Base-by-base conservation (phyloP, 2,329 filamentous ascomycete genomes). In the Geosmithia morbida region DNA sequence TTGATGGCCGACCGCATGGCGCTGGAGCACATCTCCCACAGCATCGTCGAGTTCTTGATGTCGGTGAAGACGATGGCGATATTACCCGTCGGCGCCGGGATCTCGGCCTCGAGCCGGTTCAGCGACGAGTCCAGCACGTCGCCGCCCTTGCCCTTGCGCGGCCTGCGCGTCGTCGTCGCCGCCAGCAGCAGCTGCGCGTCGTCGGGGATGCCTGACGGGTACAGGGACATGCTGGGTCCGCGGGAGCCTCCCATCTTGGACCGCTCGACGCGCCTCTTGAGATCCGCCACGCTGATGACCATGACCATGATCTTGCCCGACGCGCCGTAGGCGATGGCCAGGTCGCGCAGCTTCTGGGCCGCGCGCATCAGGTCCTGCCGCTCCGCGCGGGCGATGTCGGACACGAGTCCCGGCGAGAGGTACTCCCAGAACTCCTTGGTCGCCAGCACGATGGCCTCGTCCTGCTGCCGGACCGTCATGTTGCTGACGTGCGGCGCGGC, bases 251-350 rank as follows among this genome's bases (percentile, higher is more conserved):
- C 45, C 51, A 77, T 66, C 68, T 66, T 82, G 63, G 83, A 85
- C 52, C 85, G 78, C 60, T 94, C 85, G 49, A 74, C 70, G 52
- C 87, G 79, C 59, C 86, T 85, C 66, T 94, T 90, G 47, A 98
- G 69, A 59, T 97, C 89, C 48, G 85, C 83, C 39, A 98, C 85
- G 48, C 89, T 90, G 48, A 98, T 81, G 71, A 98, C 87, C 90
- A 97, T 97, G 43, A 98, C 87, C 89, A 97, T 97, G 52, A 97
- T 86, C 67, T 98, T 98, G 59, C 83, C 84, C 1, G 82, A 89
- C 13, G 90, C 87, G 47, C 92, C 92, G 61, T 96, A 97, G 1
- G 90, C 87, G 60, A 98, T 95, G 41, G 92, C 92, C 48, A 97
- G 71, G 66, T 98, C 92, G 49, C 92, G 81, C 30, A 98, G 75